Evolutionary conservation across 495 filamentous ascomycete species (phyloP), one percentile per base, ranked within the genome.

Genomic region (Glonium stellatum): DNA sequence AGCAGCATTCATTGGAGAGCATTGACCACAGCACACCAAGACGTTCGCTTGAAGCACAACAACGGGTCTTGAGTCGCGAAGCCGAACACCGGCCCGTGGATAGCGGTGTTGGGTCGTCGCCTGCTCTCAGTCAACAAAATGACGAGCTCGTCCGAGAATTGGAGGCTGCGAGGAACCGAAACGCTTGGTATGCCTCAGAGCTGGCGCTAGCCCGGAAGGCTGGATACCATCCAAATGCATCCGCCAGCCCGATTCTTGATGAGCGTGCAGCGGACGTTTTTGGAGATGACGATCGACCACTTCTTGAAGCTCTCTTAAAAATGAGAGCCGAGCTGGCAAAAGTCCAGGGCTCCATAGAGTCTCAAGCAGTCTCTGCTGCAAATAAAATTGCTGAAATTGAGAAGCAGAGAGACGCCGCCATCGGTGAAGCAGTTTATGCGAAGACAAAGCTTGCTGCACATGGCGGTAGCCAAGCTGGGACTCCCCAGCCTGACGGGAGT

Each of bases 101-200:
- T 57, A 72, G 67, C 35, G 70, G 72, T 5, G 54, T 74, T 19
- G 70, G 72, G 4, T 69, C 68, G 2, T 72, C 69, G 19, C 73
- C 73, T 39, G 69, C 70, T 5, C 46, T 73, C 21, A 65, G 25
- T n/a, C 70, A 74, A 27, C 71, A 72, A 56, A 60, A 67, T 11
- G 84, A 86, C 41, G 77, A 80, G 0, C 67, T 93, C 46, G 75
- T 88, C 22, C 87, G 89, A 67, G 95, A 97, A 62, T 79, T 99
- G 5, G 91, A 97, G 67, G 75, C 82, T 4, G 77, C 85, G 10
- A 89, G 87, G 69, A 89, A 85, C 64, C 84, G 87, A 23, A 97
- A 96, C 71, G 91, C 92, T 1, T 99, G 93, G 93, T 97, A 93
- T 73, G 90, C 90, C 6, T 96, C 92, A 1, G 93, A 99, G 72